These are phyloP conservation scores for Eleusine indica DNA, from an alignment of 176 grass and related monocot genomes.

Conservation along the genomic window DNA sequence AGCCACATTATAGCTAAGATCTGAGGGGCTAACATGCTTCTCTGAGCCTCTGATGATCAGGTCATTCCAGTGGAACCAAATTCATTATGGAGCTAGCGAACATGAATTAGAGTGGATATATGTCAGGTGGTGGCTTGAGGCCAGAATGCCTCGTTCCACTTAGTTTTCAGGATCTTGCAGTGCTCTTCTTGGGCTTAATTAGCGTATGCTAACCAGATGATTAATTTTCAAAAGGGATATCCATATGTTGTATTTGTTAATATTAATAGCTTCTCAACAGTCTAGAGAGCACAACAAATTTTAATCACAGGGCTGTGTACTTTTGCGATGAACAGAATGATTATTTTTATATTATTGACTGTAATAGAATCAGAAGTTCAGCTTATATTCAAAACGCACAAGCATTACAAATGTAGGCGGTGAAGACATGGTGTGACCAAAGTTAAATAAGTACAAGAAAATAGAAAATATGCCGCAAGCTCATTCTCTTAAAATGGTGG, in stretches of 20 bases:
- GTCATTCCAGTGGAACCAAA: constrained; percentile 8
- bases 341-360: not conserved
- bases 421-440: not conserved
- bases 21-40: not conserved
- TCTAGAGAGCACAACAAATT: not conserved
- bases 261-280: not conserved
- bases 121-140: not conserved
- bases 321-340: not conserved
- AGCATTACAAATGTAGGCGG: not conserved
- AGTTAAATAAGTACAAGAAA: not conserved
- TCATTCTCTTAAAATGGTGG: not conserved
- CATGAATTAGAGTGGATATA: not conserved
- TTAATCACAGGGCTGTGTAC: not conserved
- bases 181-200: not conserved
- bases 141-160: not conserved
- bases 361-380: not conserved
- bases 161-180: not conserved
- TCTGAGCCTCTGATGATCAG: constrained; percentile 20
- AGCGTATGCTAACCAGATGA: not conserved
- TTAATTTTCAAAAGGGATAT: not conserved
- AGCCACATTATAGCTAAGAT: not conserved
- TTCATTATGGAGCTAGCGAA: constrained; percentile 8
- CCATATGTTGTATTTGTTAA: not conserved
- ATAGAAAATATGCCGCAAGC: not conserved
- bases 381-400: not conserved